Percentiles rank a stretch among this genome's conserved stretches.
These are phyloP conservation scores for Lactarius tabidus DNA, from an alignment of 768 basidiomycete genomes.

Conservation along the genomic window DNA sequence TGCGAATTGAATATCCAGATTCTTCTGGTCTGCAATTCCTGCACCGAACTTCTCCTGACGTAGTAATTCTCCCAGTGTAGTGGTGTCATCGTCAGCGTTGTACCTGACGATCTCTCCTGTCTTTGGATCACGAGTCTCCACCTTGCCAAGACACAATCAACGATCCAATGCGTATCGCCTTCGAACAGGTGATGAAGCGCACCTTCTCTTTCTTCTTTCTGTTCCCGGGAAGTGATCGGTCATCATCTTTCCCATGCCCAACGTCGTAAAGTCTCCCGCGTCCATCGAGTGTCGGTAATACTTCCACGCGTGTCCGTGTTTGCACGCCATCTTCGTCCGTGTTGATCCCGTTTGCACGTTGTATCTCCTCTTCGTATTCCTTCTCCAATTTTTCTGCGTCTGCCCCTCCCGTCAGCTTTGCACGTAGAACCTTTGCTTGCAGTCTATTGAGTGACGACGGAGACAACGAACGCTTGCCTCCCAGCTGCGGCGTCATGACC, in stretches of 20 bases:
- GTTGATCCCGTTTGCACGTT: constrained; percentile 35
- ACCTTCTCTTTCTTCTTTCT: constrained; percentile 76
- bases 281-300: constrained; percentile 85
- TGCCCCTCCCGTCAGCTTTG: constrained; percentile 79
- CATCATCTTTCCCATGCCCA: constrained; percentile 70
- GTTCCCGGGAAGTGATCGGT: constrained; percentile 54
- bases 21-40: constrained; percentile 87
- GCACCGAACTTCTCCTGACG: constrained; percentile 89
- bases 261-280: constrained; percentile 87
- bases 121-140: constrained; percentile 86
- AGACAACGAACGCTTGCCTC: constrained; percentile 49
- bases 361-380: constrained; percentile 75
- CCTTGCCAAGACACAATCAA: constrained; percentile 39
- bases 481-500: constrained; percentile 71
- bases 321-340: constrained; percentile 35
- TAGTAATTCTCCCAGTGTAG: constrained; percentile 86
- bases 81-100: constrained; percentile 86
- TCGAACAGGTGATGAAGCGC: constrained; percentile 8
- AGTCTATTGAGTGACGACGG: constrained; percentile 84
- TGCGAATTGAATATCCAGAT: constrained; percentile 87
- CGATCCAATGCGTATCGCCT: constrained; percentile 1
- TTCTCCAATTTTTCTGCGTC: constrained; percentile 74
- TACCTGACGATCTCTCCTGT: constrained; percentile 86
- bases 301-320: constrained; percentile 64
- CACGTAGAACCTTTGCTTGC: constrained; percentile 89